phyloP scores from a whole-genome alignment of 176 grass and related monocot species.

The Oryza coarctata region DNA sequence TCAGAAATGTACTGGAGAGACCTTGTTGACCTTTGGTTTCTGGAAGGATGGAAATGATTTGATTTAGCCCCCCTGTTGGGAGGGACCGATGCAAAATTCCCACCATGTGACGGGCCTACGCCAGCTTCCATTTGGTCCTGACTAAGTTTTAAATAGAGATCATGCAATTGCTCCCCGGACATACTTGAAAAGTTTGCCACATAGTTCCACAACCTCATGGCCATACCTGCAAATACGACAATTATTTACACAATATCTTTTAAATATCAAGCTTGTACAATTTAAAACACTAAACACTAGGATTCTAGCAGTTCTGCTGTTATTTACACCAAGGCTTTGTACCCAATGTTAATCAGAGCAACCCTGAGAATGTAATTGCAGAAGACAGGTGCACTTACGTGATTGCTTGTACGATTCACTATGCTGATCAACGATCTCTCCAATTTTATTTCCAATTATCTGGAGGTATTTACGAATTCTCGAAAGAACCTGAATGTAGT shows the following conservation, averaged over 20 bases:
- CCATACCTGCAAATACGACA: constrained; percentile 70
- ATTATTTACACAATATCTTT: constrained; percentile 31
- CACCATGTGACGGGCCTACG: constrained; percentile 73
- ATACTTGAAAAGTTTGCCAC: constrained; percentile 93
- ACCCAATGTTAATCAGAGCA: not conserved
- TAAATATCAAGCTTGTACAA: not conserved
- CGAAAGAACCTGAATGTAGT: constrained; percentile 80
- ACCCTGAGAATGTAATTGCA: not conserved
- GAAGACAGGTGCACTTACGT: constrained; percentile 63
- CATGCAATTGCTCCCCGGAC: constrained; percentile 74
- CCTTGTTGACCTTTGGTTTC: constrained; percentile 73
- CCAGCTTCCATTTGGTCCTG: constrained; percentile 80
- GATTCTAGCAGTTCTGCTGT: no score
- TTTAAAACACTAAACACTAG: no score
- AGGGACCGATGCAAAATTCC: constrained; percentile 45
- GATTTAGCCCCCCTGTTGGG: constrained; percentile 40
- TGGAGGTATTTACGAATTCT: constrained; percentile 93
- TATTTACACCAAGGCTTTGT: not conserved
- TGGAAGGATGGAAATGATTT: constrained; percentile 63
- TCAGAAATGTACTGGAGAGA: constrained; percentile 59
- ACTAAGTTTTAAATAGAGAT: constrained; percentile 87
- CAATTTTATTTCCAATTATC: constrained; percentile 95
- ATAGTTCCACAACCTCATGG: constrained; percentile 95
- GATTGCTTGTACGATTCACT: constrained; percentile 85
- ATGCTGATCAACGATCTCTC: constrained; percentile 72